Conservation (phyloP, 805 yeast species). For the Teunomyces tritomae region DNA sequence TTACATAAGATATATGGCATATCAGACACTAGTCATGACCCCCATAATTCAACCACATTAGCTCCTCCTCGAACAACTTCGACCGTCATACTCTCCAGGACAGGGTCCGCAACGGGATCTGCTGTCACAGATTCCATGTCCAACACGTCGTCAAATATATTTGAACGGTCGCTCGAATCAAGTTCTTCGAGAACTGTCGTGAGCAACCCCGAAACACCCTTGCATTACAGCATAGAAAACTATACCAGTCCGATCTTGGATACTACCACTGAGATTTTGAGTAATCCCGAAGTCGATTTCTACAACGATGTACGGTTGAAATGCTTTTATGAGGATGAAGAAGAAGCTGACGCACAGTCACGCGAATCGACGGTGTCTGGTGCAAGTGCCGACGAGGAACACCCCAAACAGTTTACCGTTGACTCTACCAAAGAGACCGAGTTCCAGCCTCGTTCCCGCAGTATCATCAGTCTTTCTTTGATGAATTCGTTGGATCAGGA, state of each 20-base stretch:
- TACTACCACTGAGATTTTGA: constrained; percentile 27
- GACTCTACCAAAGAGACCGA: background rate
- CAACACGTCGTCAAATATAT: constrained; percentile 6
- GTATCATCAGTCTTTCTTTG: constrained; percentile 20
- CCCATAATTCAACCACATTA: background rate
- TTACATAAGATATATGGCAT: constrained; percentile 6
- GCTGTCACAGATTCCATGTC: background rate
- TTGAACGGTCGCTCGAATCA: constrained; percentile 11
- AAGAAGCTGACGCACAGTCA: background rate
- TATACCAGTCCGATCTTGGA: constrained; percentile 30
- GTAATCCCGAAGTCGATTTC: constrained; percentile 24
- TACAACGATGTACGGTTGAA: constrained; percentile 22
- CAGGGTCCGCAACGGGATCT: background rate
- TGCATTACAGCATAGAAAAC: constrained; percentile 27
- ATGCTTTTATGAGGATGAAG: constrained; percentile 16
- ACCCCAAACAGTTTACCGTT: background rate
- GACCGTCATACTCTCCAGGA: background rate
- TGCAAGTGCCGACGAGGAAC: background rate
- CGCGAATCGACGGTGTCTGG: constrained; percentile 3
- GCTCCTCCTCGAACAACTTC: background rate
- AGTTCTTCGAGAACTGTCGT: constrained; percentile 8
- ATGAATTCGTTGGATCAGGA: constrained; percentile 17
- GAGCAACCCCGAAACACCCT: constrained; percentile 16
- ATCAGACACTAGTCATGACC: background rate
- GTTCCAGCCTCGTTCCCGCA: constrained; percentile 18